Base-by-base conservation (phyloP, 352 stramenopile genomes). In the Globisporangium paroecandrum region DNA sequence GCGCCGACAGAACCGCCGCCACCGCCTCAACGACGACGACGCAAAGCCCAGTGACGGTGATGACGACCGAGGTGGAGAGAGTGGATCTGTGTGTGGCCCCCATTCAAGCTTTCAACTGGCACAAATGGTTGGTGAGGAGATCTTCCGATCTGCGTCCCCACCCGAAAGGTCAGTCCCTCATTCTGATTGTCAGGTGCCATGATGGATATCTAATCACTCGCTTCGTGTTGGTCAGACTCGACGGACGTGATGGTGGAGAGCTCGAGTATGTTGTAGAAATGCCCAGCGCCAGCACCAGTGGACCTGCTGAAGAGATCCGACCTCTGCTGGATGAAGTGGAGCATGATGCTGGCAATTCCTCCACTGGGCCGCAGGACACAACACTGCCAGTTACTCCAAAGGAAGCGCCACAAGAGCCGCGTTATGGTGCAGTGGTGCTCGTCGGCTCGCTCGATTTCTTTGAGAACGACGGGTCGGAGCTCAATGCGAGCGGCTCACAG, bases 361-460 rank as follows among this genome's bases (percentile, higher is more conserved):
- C 38, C 27, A 12, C 29, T 9, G 20, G 18, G 5, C 29, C 20
- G 4, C 20, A n/a, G 20, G 29, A 46, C 29, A 9, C 20, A 61
- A 22, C 3, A 15, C 18, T 29, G 15, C 18, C 58, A 38, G 22
- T 8, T 41, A 24, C 10, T 13, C 54, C 27, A 43, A 9, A 43
- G 5, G 25, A 51, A 24, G 24, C 12, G 24, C 8, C 29, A 61
- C 8, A 36, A 43, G 68, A 67, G 25, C 51, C 59, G 2, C 75
- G 69, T 9, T 82, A 82, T n/a, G 59, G 61, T 6, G 78, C 75
- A 2, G 73, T 85, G 20, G 34, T 85, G 20, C 57, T 69, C 18
- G 61, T 85, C 2, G 69, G 71, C 22, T 64, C 65, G n/a, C 62
- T 43, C 49, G 59, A 49, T 49, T 74, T 24, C 9, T 56, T 71